These are phyloP conservation scores for Gilbertella persicaria DNA, from an alignment of 371 early-diverging fungal genomes.

Conservation along the genomic window DNA sequence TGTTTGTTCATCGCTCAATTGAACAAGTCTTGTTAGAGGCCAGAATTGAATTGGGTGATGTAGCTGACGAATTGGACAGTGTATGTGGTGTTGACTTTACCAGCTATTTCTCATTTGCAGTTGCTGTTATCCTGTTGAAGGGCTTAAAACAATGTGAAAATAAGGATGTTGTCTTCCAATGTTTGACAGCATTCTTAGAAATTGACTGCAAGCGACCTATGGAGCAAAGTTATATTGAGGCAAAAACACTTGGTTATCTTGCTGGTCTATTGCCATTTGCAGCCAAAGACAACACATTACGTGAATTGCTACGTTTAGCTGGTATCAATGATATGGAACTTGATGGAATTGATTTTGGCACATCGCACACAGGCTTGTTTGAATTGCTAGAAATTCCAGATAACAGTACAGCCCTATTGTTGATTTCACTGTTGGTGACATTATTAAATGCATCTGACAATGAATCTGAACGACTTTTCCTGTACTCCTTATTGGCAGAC, in stretches of 20 bases:
- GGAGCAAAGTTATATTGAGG: conserved; percentile 55
- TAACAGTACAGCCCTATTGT: conserved; percentile 69
- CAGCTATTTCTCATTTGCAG: conserved; percentile 84
- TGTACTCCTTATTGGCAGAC: conserved; percentile 85
- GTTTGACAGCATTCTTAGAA: conserved; percentile 72
- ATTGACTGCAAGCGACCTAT: conserved; percentile 60
- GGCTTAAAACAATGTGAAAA: conserved; percentile 79
- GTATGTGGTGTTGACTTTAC: conserved; percentile 79
- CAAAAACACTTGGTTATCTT: conserved; percentile 72
- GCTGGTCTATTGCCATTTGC: conserved; percentile 75
- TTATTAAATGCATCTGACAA: conserved; percentile 83
- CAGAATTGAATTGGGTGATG: conserved; percentile 66
- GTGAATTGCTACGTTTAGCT: conserved; percentile 63
- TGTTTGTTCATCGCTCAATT: conserved; percentile 66
- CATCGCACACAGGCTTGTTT: conserved; percentile 63
- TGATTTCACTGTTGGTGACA: conserved; percentile 77
- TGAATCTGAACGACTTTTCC: conserved; percentile 79
- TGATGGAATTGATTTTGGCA: conserved; percentile 51
- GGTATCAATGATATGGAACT: conserved; percentile 56
- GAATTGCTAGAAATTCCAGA: conserved; percentile 71
- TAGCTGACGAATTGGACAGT: conserved; percentile 68
- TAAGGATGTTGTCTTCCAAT: conserved; percentile 69
- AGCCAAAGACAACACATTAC: conserved; percentile 62
- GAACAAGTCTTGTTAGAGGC: conserved; percentile 70
- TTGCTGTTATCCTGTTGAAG: conserved; percentile 77